Percentiles rank a stretch among this genome's conserved stretches.
These are phyloP conservation scores for Vaccinium myrtillus DNA, from an alignment of 148 eudicot species.

Conservation along the genomic window DNA sequence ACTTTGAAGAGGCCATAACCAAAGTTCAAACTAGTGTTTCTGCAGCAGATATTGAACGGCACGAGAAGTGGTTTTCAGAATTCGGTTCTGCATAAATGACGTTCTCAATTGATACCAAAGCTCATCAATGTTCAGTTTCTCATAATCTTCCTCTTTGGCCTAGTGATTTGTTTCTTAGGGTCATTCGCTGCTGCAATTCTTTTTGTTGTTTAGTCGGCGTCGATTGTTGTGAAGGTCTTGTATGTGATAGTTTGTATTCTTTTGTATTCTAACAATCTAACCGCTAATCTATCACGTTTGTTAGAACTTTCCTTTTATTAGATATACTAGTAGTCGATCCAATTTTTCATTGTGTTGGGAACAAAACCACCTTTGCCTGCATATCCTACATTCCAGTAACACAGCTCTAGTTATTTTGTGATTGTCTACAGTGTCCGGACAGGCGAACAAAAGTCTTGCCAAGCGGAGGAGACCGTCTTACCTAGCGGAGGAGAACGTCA, in stretches of 20 bases:
- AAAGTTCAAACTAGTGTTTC: conserved; percentile 97
- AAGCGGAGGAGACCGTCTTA: too few relatives aligned
- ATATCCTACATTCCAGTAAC: not conserved
- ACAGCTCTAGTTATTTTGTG: not conserved
- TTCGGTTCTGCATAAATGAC: conserved; percentile 78
- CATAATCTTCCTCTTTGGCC: not conserved
- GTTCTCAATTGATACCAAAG: not conserved
- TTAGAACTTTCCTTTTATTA: not conserved
- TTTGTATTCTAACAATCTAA: conserved; percentile 8
- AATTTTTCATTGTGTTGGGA: not conserved
- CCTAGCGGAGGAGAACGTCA: too few relatives aligned
- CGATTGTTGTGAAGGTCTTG: not conserved
- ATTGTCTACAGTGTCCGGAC: too few relatives aligned
- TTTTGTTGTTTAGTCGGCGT: not conserved
- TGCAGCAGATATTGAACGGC: conserved; percentile 81
- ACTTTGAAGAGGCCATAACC: conserved; percentile 82
- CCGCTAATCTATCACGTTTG: conserved; percentile 13
- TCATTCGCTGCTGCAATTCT: not conserved
- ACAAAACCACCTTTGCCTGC: not conserved
- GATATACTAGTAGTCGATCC: not conserved
- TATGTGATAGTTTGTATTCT: conserved; percentile 9
- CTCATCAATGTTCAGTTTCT: not conserved
- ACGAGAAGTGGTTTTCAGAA: conserved; percentile 91
- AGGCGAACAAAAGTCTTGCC: too few relatives aligned
- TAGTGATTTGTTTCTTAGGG: not conserved